Conservation (phyloP, 2,329 filamentous ascomycete genomes). For the Neoascochyta sp. region DNA sequence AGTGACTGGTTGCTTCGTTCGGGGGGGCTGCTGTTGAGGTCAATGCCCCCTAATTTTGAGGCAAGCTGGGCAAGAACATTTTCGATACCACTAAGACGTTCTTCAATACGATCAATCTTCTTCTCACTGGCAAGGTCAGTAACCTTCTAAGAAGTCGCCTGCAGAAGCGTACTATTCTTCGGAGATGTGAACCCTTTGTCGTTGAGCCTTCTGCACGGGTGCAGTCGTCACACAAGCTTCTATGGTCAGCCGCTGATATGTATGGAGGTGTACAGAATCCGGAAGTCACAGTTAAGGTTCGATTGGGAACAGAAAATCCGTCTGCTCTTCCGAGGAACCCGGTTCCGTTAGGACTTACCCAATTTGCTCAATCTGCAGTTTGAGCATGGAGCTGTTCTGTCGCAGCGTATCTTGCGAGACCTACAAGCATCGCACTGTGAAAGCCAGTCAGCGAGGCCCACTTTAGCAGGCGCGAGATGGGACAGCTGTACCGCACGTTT, state of each 20-base stretch:
- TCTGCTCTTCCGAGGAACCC: too few species aligned
- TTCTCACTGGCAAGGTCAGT: conserved; percentile 42
- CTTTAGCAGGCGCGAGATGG: too few species aligned
- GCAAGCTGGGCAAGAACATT: conserved; percentile 38
- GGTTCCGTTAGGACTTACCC: too few species aligned
- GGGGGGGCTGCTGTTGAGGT: conserved; percentile 17
- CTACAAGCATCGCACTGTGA: conserved; percentile 35
- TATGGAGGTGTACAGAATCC: too few species aligned
- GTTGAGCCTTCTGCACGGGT: conserved; percentile 28
- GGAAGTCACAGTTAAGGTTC: too few species aligned
- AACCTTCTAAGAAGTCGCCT: too few species aligned
- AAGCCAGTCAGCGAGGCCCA: conserved; percentile 1
- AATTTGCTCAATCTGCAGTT: conserved; percentile 38
- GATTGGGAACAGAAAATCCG: too few species aligned
- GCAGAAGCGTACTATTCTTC: conserved; percentile 35
- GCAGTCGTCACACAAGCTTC: conserved; percentile 34
- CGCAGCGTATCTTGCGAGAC: conserved; percentile 36
- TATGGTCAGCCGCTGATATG: conserved; percentile 10
- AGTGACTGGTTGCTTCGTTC: conserved; percentile 25
- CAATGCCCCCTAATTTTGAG: conserved; percentile 25
- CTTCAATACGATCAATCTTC: conserved; percentile 53
- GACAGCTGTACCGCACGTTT: conserved; percentile 29
- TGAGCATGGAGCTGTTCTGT: conserved; percentile 33
- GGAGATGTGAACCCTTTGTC: conserved; percentile 36
- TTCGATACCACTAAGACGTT: conserved; percentile 50